Percentiles rank a stretch among this genome's conserved stretches.
phyloP scores from a whole-genome alignment of 2,329 filamentous ascomycete species.

The Akanthomyces lecanii region DNA sequence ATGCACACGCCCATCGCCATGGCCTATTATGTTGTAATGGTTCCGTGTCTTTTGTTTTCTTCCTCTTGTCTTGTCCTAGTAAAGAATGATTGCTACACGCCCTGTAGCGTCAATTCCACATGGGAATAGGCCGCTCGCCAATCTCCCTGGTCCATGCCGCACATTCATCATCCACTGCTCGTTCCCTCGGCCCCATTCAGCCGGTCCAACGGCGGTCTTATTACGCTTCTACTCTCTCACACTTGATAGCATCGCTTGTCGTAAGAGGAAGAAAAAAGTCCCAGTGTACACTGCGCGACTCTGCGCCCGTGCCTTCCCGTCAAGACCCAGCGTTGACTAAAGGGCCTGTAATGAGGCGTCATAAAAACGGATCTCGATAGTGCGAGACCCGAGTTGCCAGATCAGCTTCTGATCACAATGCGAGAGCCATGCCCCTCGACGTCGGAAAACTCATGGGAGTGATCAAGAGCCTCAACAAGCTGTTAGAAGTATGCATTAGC shows the following conservation, averaged over 20 bases:
- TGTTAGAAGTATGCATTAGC: background rate
- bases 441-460: background rate
- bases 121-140: background rate
- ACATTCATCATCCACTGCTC: background rate
- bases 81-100: background rate
- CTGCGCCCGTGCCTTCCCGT: background rate
- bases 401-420: background rate
- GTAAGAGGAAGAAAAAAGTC: too few species aligned
- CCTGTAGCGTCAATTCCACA: background rate
- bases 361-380: constrained; percentile 9
- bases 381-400: constrained; percentile 1
- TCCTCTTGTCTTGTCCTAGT: background rate
- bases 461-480: background rate
- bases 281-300: background rate
- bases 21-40: background rate
- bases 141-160: background rate
- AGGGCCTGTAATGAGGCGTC: constrained; percentile 1
- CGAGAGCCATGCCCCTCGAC: background rate
- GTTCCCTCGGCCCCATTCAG: background rate
- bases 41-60: background rate
- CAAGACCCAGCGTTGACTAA: background rate
- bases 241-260: background rate
- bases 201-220: background rate
- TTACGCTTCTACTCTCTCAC: background rate
- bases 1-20: too few species aligned